Percentiles rank a stretch among this genome's conserved stretches.
These are phyloP conservation scores for Chenopodium formosanum DNA, from an alignment of 148 eudicot species.

Conservation along the genomic window DNA sequence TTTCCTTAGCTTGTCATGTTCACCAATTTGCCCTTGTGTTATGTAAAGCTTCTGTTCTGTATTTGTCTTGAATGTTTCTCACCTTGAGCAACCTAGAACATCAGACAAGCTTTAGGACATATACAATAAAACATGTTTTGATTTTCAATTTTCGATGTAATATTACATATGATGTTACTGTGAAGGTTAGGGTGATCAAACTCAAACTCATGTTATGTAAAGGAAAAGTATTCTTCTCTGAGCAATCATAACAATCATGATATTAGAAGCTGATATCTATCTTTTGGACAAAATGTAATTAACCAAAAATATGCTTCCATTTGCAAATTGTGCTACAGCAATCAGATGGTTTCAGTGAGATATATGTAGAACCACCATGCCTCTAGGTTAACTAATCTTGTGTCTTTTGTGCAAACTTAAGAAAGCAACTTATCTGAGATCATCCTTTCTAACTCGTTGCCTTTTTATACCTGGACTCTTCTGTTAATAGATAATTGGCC, in stretches of 20 bases:
- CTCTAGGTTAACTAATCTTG: too few species aligned
- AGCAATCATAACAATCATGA: neutral
- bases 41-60: neutral
- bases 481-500: neutral
- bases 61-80: neutral
- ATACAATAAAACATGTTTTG: too few species aligned
- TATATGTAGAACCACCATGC: too few species aligned
- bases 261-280: too few species aligned
- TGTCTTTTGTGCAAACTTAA: too few species aligned
- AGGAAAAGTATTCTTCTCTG: neutral
- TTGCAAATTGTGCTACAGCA: too few species aligned
- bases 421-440: neutral
- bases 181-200: neutral
- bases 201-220: neutral
- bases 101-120: neutral
- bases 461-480: neutral
- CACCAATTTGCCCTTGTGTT: neutral
- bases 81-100: neutral
- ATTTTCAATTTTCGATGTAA: neutral
- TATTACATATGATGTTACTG: too few species aligned
- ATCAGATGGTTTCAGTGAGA: too few species aligned
- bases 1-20: neutral
- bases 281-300: too few species aligned
- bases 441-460: neutral
- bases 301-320: too few species aligned